A percentile compares a stretch with the other conserved stretches of the same genome.
phyloP scores from a whole-genome alignment of 1,139 yeast genomes.

The Kodamaea plutei region DNA sequence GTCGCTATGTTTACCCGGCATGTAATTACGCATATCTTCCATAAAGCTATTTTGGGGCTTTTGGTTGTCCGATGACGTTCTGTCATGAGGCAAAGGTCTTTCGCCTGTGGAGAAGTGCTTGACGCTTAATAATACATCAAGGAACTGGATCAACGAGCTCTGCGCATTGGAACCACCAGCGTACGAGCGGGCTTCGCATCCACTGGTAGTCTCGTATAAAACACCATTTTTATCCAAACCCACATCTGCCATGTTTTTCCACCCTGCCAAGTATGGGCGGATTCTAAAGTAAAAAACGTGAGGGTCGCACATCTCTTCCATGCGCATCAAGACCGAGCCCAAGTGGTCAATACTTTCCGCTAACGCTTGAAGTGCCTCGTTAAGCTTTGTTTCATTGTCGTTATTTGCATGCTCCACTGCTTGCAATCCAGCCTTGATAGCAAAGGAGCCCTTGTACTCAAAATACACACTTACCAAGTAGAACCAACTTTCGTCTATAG shows the following conservation, averaged over 20 bases:
- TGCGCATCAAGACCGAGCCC: slow-evolving; percentile 70
- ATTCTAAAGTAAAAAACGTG: slow-evolving; percentile 82
- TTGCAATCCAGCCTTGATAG: slow-evolving; percentile 54
- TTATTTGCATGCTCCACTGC: slow-evolving; percentile 46
- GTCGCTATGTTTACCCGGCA: slow-evolving; percentile 83
- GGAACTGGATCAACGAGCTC: slow-evolving; percentile 79
- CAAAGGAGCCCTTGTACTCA: slow-evolving; percentile 75
- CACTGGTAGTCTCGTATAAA: slow-evolving; percentile 57
- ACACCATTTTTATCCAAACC: slow-evolving; percentile 78
- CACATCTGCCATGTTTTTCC: slow-evolving; percentile 87
- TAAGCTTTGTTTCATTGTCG: slow-evolving; percentile 36
- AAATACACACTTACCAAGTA: slow-evolving; percentile 83
- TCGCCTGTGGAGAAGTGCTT: slow-evolving; percentile 79
- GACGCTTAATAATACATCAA: slow-evolving; percentile 73
- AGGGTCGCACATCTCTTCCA: slow-evolving; percentile 96
- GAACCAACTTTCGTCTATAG: slow-evolving; percentile 92
- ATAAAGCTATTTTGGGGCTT: slow-evolving; percentile 53
- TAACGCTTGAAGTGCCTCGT: slow-evolving; percentile 49
- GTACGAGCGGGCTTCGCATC: slow-evolving; percentile 51
- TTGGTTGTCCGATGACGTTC: slow-evolving; percentile 4
- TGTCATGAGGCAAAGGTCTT: slow-evolving; percentile 35
- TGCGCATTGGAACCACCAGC: slow-evolving; percentile 96
- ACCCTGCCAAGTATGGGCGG: slow-evolving; percentile 89
- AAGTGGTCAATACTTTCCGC: slow-evolving; percentile 75
- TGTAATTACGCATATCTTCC: slow-evolving; percentile 78